These are phyloP conservation scores for Zoysia pacifica DNA, from an alignment of 176 grass and related monocot species.

Conservation along the genomic window DNA sequence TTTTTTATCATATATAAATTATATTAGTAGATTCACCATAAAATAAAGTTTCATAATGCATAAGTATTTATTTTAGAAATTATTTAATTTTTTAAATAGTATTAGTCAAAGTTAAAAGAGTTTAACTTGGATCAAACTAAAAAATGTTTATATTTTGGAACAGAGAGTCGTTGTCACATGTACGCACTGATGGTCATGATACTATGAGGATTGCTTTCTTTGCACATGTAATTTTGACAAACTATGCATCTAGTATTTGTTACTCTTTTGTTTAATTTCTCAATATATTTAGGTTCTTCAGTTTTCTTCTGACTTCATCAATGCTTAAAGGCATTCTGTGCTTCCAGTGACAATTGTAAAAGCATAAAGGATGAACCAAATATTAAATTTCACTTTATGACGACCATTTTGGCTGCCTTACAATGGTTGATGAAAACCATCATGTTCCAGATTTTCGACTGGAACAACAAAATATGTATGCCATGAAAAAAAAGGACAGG, in stretches of 20 bases:
- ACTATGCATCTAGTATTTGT: neutral
- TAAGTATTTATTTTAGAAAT: no score
- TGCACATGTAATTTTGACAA: conserved; percentile 1
- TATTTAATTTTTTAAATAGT: no score
- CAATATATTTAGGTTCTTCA: neutral
- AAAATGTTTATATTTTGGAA: no score
- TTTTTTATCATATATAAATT: no score
- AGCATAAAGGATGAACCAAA: neutral
- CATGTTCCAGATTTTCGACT: neutral
- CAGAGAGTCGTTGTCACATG: neutral
- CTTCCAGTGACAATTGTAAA: neutral
- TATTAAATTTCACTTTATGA: neutral
- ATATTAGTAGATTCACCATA: no score
- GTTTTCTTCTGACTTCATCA: neutral
- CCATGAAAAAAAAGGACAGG: neutral
- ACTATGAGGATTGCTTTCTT: neutral
- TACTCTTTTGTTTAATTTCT: neutral
- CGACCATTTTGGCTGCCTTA: neutral
- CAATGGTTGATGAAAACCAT: neutral
- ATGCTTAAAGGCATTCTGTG: neutral
- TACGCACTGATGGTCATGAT: neutral
- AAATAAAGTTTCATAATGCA: no score
- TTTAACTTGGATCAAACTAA: no score
- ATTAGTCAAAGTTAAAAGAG: no score
- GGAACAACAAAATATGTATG: neutral